Evolutionary conservation across 179 eudicot genomes (phyloP).

Genomic region (Pouteria campechiana): DNA sequence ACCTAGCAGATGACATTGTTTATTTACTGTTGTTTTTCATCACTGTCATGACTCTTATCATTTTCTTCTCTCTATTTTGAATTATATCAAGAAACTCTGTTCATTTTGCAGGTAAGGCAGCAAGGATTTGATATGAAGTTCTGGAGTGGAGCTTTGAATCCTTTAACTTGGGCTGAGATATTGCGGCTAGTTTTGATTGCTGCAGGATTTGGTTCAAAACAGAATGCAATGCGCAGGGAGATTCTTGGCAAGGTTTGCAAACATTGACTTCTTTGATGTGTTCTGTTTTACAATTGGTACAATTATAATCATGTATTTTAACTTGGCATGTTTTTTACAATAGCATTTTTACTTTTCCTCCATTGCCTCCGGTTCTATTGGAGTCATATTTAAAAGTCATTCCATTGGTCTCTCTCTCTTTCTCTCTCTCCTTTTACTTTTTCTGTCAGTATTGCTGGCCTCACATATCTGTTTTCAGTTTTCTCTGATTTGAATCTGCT

Average conservation of each 20-base stretch:
- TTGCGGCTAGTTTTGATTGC: slow-evolving; percentile 72
- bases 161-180: slow-evolving; percentile 86
- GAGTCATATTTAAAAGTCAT: background rate
- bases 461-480: background rate
- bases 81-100: too few species aligned
- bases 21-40: too few species aligned
- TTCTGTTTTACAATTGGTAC: background rate
- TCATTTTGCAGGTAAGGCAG: slow-evolving; percentile 48
- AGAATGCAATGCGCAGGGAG: slow-evolving; percentile 21
- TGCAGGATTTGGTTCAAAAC: slow-evolving; percentile 81
- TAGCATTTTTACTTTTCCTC: too few species aligned
- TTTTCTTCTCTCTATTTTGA: too few species aligned
- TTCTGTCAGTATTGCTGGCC: too few species aligned
- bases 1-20: too few species aligned
- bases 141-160: slow-evolving; percentile 67
- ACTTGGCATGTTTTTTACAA: too few species aligned
- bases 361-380: too few species aligned
- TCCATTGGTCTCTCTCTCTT: background rate
- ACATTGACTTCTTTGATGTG: too few species aligned
- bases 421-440: slow-evolving; percentile 1
- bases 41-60: too few species aligned
- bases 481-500: too few species aligned
- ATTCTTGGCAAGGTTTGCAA: slow-evolving; percentile 43
- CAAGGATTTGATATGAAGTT: slow-evolving; percentile 27
- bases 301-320: too few species aligned